phyloP scores from a whole-genome alignment of 495 filamentous ascomycete genomes.

The Xylaria palmicola region DNA sequence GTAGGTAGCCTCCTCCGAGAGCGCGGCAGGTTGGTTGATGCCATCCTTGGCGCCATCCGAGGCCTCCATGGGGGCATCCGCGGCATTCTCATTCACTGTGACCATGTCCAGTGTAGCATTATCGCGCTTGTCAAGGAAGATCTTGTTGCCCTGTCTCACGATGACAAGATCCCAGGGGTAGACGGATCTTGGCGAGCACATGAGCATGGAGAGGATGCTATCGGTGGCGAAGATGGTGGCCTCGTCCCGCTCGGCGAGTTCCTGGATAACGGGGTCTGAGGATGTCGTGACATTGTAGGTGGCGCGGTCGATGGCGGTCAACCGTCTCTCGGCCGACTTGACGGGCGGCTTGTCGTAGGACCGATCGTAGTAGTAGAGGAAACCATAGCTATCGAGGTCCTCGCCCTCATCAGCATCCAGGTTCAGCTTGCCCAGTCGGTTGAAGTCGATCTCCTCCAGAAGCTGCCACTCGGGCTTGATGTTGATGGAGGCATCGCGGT shows the following conservation, averaged over 20 bases:
- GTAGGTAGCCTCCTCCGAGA: slow-evolving; percentile 95
- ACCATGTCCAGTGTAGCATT: slow-evolving; percentile 92
- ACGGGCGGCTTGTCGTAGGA: slow-evolving; percentile 89
- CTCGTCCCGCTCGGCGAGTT: slow-evolving; percentile 93
- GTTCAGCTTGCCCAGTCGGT: slow-evolving; percentile 89
- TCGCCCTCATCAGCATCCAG: slow-evolving; percentile 92
- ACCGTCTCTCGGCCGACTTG: slow-evolving; percentile 80
- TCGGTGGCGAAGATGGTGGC: slow-evolving; percentile 97
- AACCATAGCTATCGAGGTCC: slow-evolving; percentile 91
- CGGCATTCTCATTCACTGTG: slow-evolving; percentile 98
- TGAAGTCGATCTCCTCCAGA: slow-evolving; percentile 98
- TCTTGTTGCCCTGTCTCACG: slow-evolving; percentile 83
- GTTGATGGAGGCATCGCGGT: slow-evolving; percentile 90
- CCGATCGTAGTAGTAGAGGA: slow-evolving; percentile 96
- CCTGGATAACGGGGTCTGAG: slow-evolving; percentile 93
- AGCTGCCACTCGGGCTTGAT: slow-evolving; percentile 93
- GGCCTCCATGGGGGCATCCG: slow-evolving; percentile 86
- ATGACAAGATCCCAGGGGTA: slow-evolving; percentile 99
- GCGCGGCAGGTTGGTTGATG: slow-evolving; percentile 86
- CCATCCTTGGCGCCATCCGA: slow-evolving; percentile 90
- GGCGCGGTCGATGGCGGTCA: slow-evolving; percentile 84
- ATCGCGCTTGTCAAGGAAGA: slow-evolving; percentile 98
- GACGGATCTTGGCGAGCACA: slow-evolving; percentile 93
- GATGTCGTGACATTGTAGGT: slow-evolving; percentile 98
- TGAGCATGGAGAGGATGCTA: slow-evolving; percentile 96